Percentiles rank a stretch among this genome's conserved stretches.
These are phyloP conservation scores for Lophium mytilinum DNA, from an alignment of 495 filamentous ascomycete genomes.

Conservation along the genomic window DNA sequence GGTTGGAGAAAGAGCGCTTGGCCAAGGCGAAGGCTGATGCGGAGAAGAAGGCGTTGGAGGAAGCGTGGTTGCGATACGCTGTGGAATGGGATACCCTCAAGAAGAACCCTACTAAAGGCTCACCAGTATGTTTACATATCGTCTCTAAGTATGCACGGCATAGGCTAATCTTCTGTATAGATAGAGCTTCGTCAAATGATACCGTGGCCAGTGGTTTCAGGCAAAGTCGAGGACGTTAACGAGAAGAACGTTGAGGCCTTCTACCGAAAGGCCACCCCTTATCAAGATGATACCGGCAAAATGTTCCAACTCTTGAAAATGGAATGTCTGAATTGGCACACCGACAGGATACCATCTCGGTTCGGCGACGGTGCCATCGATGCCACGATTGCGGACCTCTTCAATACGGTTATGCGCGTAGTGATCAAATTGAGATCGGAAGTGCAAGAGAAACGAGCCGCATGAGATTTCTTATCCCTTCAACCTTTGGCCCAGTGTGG, in stretches of 20 bases:
- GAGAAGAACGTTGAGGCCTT: neutral
- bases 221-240: neutral
- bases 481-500: no score
- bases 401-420: neutral
- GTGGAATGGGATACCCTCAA: neutral
- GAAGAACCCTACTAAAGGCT: neutral
- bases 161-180: neutral
- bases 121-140: no score
- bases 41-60: constrained; percentile 6
- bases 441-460: neutral
- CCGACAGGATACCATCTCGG: constrained; percentile 1
- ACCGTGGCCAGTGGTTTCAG: constrained; percentile 5
- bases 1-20: neutral
- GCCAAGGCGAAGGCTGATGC: constrained; percentile 3
- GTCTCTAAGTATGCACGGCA: no score
- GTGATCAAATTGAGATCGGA: neutral
- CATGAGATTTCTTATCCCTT: no score
- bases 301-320: neutral
- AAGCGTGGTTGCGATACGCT: constrained; percentile 1
- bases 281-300: neutral
- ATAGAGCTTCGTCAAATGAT: neutral
- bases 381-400: neutral
- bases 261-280: neutral
- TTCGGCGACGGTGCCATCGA: neutral
- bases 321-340: constrained; percentile 6